Percentiles rank a stretch among this genome's conserved stretches.
Conservation (phyloP, 225 moss, liverwort and hornwort genomes). For the Pseudisothecium myosuroides region DNA sequence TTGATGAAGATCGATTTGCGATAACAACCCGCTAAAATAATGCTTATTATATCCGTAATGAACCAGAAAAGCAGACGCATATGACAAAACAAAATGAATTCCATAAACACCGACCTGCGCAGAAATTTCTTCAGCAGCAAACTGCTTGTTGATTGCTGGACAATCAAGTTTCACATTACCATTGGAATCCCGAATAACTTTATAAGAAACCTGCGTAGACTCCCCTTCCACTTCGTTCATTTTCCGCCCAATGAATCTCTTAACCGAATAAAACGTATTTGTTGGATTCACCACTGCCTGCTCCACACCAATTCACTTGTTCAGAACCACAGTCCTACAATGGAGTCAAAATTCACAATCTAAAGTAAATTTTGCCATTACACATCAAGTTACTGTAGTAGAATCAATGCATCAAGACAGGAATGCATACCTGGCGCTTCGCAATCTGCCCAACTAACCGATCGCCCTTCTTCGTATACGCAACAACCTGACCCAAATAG, state of each 20-base stretch:
- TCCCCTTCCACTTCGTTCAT: slow-evolving; percentile 52
- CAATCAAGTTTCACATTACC: slow-evolving; percentile 58
- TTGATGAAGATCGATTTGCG: background rate
- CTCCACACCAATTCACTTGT: background rate
- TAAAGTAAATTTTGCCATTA: background rate
- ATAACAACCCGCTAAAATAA: background rate
- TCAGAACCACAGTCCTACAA: background rate
- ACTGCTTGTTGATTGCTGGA: slow-evolving; percentile 44
- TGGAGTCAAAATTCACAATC: background rate
- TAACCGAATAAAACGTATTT: slow-evolving; percentile 83
- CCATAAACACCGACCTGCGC: slow-evolving; percentile 55
- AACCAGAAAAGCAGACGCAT: background rate
- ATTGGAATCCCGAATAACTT: slow-evolving; percentile 31
- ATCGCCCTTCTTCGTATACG: slow-evolving; percentile 87
- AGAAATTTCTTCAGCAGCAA: slow-evolving; percentile 64
- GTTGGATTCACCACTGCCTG: slow-evolving; percentile 94
- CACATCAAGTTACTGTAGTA: background rate
- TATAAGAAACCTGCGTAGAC: slow-evolving; percentile 45
- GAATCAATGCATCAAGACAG: background rate
- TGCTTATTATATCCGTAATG: background rate
- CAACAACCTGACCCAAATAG: slow-evolving; percentile 50
- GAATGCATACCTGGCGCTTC: slow-evolving; percentile 46
- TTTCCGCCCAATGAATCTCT: slow-evolving; percentile 55
- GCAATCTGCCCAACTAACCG: slow-evolving; percentile 93
- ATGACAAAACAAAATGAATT: background rate